Evolutionary conservation across 75 land plant genomes (phyloP), one percentile per base, ranked within the genome.

Genomic region (Selaginella moellendorffii): DNA sequence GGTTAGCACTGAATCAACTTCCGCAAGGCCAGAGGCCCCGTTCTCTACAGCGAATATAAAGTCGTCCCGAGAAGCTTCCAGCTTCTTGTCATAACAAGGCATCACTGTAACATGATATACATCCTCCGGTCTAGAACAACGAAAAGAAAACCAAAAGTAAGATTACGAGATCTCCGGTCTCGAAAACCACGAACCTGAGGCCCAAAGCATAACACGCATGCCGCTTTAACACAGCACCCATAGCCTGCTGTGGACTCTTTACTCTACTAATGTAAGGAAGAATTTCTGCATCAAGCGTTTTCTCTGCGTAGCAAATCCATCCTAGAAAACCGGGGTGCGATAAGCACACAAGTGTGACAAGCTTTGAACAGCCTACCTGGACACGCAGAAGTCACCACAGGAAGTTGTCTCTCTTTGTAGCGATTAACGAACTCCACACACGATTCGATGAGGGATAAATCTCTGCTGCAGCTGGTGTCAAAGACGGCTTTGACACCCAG

Each of bases 81-180:
- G 91, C 72, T 95, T 95, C 66, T 95, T 95, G 66, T 95, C 99
- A 77, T 95, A 95, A 73, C 99, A 95, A 17, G 99, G 99, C 99
- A 95, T 95, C 61, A 95, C 81, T 21, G 97, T 84, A 19, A 95
- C 99, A 71, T 95, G 99, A 63, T 86, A 90, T 25, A 95, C 61
- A 31, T 95, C 74, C 2, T 86, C 88, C 46, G 85, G 79, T 78
- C 82, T 82, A 58, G 26, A 51, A 36, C 14, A 5, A 36, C 5
- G 5, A 5, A 36, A 36, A 36, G 5, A 36, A 36, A 5, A 36
- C 46, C 46, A 14, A 14, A 36, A 36, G 14, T 5, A 36, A 36
- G 5, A 36, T 5, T 14, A 14, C 14, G 46, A 5, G 46, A 36
- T 5, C 46, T 36, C 46, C n/a, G n/a, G n/a, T n/a, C n/a, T n/a